Percentiles rank a stretch among this genome's conserved stretches.
Conservation (phyloP, 306 rosid species). For the Vigna trinervia region DNA sequence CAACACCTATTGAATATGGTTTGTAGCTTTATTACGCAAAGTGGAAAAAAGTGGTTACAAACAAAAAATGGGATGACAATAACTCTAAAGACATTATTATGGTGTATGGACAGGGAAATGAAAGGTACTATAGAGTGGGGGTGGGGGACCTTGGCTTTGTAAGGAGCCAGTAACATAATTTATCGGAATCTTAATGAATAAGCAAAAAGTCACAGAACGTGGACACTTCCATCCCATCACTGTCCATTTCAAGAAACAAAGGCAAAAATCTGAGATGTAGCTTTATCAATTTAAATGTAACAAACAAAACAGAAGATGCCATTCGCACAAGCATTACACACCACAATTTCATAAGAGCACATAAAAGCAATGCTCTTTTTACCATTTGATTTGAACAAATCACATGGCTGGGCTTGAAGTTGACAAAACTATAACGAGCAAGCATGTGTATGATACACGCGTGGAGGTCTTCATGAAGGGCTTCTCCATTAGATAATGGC, state of each 20-base stretch:
- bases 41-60: neutral
- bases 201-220: neutral
- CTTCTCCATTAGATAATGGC: conserved; percentile 11
- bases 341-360: neutral
- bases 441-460: conserved; percentile 11
- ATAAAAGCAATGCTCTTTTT: neutral
- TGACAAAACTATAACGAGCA: neutral
- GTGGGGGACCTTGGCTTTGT: neutral
- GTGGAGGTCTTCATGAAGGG: conserved; percentile 13
- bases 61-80: neutral
- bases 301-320: conserved; percentile 12
- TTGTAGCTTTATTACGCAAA: neutral
- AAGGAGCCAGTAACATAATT: conserved; percentile 6
- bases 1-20: neutral
- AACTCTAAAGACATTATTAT: neutral
- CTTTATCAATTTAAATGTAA: conserved; percentile 5
- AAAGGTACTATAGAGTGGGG: neutral
- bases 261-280: neutral
- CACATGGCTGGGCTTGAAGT: conserved; percentile 9
- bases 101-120: neutral
- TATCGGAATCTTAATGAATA: conserved; percentile 13
- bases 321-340: neutral
- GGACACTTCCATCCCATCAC: conserved; percentile 1
- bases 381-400: conserved; percentile 2
- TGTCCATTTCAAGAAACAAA: neutral